Base-by-base conservation (phyloP, 2,329 filamentous ascomycete species). In the Ceratocystis alfenasii region DNA sequence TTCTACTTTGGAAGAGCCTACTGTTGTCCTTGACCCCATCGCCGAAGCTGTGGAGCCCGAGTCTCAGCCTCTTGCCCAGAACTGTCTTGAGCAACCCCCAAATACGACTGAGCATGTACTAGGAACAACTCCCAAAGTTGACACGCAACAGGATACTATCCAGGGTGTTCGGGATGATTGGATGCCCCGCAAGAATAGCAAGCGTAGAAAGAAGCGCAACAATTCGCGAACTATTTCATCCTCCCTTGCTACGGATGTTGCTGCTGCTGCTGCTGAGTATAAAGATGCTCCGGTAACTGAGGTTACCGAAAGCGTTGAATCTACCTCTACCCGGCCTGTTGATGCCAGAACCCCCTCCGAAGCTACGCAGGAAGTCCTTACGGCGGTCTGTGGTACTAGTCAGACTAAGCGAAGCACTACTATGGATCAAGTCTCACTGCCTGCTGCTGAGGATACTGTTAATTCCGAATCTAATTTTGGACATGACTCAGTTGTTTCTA, bases 151-250 rank as follows among this genome's bases (percentile, higher is more conserved):
- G 5, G 46, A 41, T 10, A 48, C 20, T 20, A 57, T 63, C 2
- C 44, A 61, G 50, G 62, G 60, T 2, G 62, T 66, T 30, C 62
- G 41, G 17, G 65, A 66, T 20, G 65, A 66, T 44, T 66, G 65
- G 65, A 66, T 63, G 61, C 65, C 65, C 15, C 48, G 48, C 41
- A 66, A 45, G 12, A 63, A 60, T 17, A 63, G 61, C 25, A 66
- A 64, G 22, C 63, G 61, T 30, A 66, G 60, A 44, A 59, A 66
- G 28, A 33, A 33, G 15, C 61, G 36, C 10, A 25, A 53, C 20
- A 66, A 45, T n/a, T 66, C 61, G 6, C 60, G 46, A 0, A 28
- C 65, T 17, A 48, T 62, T 28, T 36, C 30, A 8, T 59, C 64
- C 50, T 65, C 64, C 1, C 10, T 41, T 25, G 22, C 55, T 15